These are phyloP conservation scores for Serendipita sp. DNA, from an alignment of 768 basidiomycete genomes.

Conservation along the genomic window DNA sequence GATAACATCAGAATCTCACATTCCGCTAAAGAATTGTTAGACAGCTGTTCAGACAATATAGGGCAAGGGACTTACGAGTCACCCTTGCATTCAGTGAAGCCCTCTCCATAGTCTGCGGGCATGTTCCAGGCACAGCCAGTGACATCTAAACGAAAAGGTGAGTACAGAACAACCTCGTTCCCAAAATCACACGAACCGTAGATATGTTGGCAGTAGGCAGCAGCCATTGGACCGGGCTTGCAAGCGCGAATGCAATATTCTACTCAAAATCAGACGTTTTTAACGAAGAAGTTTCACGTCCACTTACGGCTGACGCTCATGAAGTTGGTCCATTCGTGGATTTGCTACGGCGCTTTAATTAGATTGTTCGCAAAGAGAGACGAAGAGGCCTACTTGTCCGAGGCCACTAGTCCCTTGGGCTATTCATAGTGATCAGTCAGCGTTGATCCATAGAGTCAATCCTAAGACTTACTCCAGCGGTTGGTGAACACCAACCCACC, in stretches of 20 bases:
- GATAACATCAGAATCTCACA: not conserved
- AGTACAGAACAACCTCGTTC: constrained; percentile 21
- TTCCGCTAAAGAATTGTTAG: not conserved
- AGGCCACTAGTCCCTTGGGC: not conserved
- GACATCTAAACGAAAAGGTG: constrained; percentile 6
- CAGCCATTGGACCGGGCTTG: constrained; percentile 26
- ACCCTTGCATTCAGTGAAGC: constrained; percentile 3
- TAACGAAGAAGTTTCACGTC: not conserved
- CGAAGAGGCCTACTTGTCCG: not conserved
- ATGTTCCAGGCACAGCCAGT: constrained; percentile 15
- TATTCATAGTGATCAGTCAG: constrained; percentile 12
- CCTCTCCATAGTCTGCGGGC: not conserved
- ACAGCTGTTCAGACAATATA: not conserved
- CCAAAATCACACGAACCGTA: constrained; percentile 32
- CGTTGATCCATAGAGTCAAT: constrained; percentile 15
- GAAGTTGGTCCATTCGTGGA: constrained; percentile 13
- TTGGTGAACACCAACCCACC: constrained; percentile 25
- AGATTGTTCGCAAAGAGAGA: not conserved
- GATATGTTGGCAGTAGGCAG: constrained; percentile 44
- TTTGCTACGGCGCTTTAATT: not conserved
- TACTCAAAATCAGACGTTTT: not conserved
- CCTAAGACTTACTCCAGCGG: constrained; percentile 11
- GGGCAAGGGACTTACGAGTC: not conserved
- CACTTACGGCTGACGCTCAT: constrained; percentile 8
- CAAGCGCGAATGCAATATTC: constrained; percentile 21